Base-by-base conservation (phyloP, 2,329 filamentous ascomycete species). In the Podosphaera leucotricha region DNA sequence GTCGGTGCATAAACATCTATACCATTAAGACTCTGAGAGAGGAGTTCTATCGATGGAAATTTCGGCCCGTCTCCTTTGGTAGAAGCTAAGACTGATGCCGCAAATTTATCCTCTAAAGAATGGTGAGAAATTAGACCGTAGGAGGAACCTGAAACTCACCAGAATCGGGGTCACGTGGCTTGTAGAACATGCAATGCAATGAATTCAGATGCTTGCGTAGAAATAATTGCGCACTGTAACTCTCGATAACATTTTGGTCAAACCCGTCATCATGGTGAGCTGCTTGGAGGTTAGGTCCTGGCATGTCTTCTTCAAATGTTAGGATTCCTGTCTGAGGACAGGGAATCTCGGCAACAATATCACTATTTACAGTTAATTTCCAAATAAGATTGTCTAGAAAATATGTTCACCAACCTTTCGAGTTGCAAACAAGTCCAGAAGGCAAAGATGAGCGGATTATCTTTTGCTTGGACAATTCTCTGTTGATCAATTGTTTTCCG, bases 381-480 rank as follows among this genome's bases (percentile, higher is more conserved):
- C 42, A 11, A 39, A 2, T 3, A 4, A n/a, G 11, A 33, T 33
- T 11, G 15, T 1, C 28, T 15, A 38, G 18, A 5, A 8, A 18
- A 22, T n/a, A 5, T 10, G 8, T 43, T 15, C 15, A 19, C 42
- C 52, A 60, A 83, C 79, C 78, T 93, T 61, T 95, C 87, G 10
- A 95, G 67, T 56, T 95, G 87, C 49, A 94, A 64, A 57, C 83
- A 92, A 6, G 86, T 90, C 87, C 87, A 95, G 54, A 86, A 94
- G 0, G 83, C 79, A 52, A 92, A 70, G 13, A 79, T 66, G 30
- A 79, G 66, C 46, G 78, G 66, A 55, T 85, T 82, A 53, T 77
- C 70, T 39, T 54, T 57, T 7, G 50, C 38, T 33, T 48, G 47
- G 16, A 49, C 43, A 7, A 50, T 33, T 16, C 35, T 40, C 16